These are phyloP conservation scores for Coffea humblotiana DNA, from an alignment of 305 asterid species.

Conservation along the genomic window DNA sequence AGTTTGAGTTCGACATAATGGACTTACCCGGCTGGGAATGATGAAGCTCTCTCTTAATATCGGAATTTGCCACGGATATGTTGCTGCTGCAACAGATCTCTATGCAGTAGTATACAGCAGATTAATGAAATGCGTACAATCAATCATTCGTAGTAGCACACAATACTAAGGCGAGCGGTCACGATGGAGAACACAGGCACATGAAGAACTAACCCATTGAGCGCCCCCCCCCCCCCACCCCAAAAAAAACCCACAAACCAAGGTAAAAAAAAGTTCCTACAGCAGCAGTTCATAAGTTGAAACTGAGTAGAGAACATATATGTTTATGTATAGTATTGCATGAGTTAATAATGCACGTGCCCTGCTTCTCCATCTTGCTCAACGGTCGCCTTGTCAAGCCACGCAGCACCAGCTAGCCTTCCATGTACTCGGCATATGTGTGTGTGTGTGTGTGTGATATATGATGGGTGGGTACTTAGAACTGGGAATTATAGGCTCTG, in stretches of 20 bases:
- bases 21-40: neutral
- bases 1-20: neutral
- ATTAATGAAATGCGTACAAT: neutral
- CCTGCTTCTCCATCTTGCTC: conserved; percentile 98
- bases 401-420: neutral
- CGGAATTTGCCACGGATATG: neutral
- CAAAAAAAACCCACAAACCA: no score
- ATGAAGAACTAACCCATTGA: conserved; percentile 65
- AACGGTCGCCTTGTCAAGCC: conserved; percentile 33
- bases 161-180: conserved; percentile 56
- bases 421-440: neutral
- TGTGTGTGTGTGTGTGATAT: no score
- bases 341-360: conserved; percentile 94
- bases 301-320: neutral
- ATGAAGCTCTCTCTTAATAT: neutral
- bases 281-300: neutral
- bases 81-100: neutral
- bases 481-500: neutral
- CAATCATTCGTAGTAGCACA: neutral
- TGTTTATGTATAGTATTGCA: neutral
- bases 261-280: neutral
- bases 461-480: neutral
- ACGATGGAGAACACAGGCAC: conserved; percentile 99
- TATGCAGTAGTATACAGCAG: neutral
- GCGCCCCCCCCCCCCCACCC: neutral